Conservation (phyloP, 1,284 basidiomycete genomes). For the Fomes fomentarius region DNA sequence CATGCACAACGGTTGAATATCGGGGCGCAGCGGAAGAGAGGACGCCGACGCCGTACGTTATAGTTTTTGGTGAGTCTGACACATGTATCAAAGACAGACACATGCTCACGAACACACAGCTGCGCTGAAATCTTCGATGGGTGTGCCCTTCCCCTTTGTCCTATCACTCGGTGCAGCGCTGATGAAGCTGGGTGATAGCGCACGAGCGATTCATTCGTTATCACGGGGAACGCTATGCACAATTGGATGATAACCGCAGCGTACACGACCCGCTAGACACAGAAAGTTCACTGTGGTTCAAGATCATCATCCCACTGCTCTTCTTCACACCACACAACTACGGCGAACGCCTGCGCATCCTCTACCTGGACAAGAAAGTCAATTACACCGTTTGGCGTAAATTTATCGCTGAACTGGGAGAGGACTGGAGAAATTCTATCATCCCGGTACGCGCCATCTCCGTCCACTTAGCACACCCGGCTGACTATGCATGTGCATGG, state of each 20-base stretch:
- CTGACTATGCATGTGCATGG: too few species aligned
- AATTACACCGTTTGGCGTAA: conserved; percentile 29
- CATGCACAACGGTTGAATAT: too few species aligned
- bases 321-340: conserved; percentile 30
- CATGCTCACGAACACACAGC: too few species aligned
- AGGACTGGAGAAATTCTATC: conserved; percentile 32
- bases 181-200: background rate
- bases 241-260: conserved; percentile 22
- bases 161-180: background rate
- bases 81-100: too few species aligned
- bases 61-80: too few species aligned
- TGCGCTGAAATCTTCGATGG: background rate
- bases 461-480: too few species aligned
- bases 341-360: conserved; percentile 25
- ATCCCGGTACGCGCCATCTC: conserved; percentile 27
- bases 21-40: too few species aligned
- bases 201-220: conserved; percentile 22
- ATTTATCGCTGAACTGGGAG: conserved; percentile 27
- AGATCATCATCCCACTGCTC: conserved; percentile 23
- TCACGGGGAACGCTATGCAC: conserved; percentile 28
- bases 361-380: conserved; percentile 30
- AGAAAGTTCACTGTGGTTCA: conserved; percentile 20
- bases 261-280: conserved; percentile 5
- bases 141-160: background rate
- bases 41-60: too few species aligned